Percentiles rank a stretch among this genome's conserved stretches.
These are phyloP conservation scores for Pseudogymnoascus sp. DNA, from an alignment of 2,329 filamentous ascomycete genomes.

Conservation along the genomic window DNA sequence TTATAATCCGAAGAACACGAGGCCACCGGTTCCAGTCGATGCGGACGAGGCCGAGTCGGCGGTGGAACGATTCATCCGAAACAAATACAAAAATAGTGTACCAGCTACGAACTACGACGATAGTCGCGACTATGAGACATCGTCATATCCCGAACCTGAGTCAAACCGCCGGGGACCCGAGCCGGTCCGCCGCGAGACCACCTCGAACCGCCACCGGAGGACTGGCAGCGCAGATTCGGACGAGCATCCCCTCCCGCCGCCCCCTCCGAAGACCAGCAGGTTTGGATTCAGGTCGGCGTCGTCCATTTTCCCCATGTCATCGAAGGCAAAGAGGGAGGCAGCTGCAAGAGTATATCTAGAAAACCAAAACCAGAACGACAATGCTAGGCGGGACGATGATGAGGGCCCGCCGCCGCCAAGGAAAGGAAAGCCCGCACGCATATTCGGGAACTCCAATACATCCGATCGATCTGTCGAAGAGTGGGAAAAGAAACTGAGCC, in stretches of 20 bases:
- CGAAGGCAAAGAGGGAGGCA: constrained; percentile 33
- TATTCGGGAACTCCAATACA: constrained; percentile 62
- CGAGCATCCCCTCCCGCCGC: constrained; percentile 46
- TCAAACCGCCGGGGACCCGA: constrained; percentile 23
- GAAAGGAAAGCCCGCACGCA: constrained; percentile 50
- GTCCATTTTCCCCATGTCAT: constrained; percentile 44
- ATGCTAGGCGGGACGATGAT: constrained; percentile 23
- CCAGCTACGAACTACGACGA: constrained; percentile 28
- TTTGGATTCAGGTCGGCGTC: constrained; percentile 58
- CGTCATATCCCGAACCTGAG: constrained; percentile 13
- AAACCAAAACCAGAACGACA: constrained; percentile 25
- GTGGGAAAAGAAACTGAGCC: constrained; percentile 67
- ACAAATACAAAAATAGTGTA: constrained; percentile 70
- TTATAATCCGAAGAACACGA: constrained; percentile 80
- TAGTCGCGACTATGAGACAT: constrained; percentile 21
- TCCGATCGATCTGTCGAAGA: constrained; percentile 37
- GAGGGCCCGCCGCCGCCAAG: constrained; percentile 21
- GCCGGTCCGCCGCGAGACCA: constrained; percentile 17
- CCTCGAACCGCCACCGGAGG: constrained; percentile 42
- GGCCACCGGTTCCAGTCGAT: constrained; percentile 79
- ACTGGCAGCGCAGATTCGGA: constrained; percentile 42
- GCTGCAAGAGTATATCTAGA: constrained; percentile 24
- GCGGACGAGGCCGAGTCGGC: constrained; percentile 86
- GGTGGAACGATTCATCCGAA: constrained; percentile 90
- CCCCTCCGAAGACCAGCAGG: constrained; percentile 50